Conservation (phyloP, 129 eudicot species). For the Gnaphalium uliginosum region DNA sequence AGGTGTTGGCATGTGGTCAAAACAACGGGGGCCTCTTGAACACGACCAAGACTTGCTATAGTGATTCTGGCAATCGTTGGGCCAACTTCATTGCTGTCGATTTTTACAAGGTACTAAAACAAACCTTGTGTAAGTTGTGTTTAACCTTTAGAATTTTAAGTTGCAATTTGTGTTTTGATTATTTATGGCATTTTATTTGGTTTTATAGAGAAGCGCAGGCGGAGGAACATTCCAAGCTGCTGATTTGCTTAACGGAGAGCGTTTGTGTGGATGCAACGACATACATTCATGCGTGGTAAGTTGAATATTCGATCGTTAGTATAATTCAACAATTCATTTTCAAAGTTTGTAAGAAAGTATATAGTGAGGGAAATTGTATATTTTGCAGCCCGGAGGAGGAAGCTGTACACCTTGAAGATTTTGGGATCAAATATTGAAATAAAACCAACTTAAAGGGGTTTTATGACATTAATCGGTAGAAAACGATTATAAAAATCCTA, state of each 20-base stretch:
- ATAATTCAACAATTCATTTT: neutral
- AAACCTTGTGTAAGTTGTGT: neutral
- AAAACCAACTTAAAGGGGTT: neutral
- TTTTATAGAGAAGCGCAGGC: conserved; percentile 73
- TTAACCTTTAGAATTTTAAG: neutral
- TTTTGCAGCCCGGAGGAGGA: conserved; percentile 45
- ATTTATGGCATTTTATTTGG: neutral
- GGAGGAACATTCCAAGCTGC: conserved; percentile 75
- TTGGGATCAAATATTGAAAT: conserved; percentile 2
- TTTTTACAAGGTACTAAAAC: conserved; percentile 64
- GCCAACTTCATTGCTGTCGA: conserved; percentile 86
- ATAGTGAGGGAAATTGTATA: neutral
- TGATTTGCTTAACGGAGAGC: conserved; percentile 68
- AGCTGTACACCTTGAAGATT: conserved; percentile 35
- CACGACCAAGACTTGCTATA: conserved; percentile 69
- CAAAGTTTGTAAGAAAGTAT: neutral
- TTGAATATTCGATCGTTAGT: neutral
- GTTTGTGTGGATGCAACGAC: conserved; percentile 61
- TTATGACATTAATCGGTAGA: neutral
- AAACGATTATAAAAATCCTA: neutral
- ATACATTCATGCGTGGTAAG: conserved; percentile 68
- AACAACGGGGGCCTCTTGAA: conserved; percentile 53
- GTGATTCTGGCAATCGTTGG: conserved; percentile 72
- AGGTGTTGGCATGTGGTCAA: conserved; percentile 60
- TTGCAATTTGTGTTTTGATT: neutral